phyloP scores from a whole-genome alignment of 1,284 basidiomycete species.

The Volvariella surrecta region DNA sequence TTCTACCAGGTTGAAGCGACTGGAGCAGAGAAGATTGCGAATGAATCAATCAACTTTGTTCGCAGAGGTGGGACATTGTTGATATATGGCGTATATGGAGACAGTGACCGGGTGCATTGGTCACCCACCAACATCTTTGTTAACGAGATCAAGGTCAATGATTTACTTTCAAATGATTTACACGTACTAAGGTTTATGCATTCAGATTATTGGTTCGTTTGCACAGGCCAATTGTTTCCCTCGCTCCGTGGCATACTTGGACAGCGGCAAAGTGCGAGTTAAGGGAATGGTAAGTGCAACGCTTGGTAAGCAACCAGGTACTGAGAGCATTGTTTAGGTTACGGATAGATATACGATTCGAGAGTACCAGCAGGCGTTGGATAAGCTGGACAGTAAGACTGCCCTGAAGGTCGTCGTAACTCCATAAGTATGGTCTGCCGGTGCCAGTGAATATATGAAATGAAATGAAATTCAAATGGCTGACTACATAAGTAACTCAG shows the following conservation, averaged over 20 bases:
- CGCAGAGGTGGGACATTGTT: conserved; percentile 69
- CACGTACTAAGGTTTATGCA: background rate
- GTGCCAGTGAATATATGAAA: too few species aligned
- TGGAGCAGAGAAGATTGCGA: conserved; percentile 73
- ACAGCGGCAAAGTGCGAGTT: conserved; percentile 74
- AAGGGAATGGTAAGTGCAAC: conserved; percentile 64
- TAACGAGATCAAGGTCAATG: conserved; percentile 70
- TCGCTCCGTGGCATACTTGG: conserved; percentile 80
- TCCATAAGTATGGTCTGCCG: conserved; percentile 16
- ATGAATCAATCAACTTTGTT: conserved; percentile 79
- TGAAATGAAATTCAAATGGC: too few species aligned
- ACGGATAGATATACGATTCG: conserved; percentile 70
- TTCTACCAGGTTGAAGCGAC: conserved; percentile 63
- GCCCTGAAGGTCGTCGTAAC: conserved; percentile 65
- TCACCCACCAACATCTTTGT: conserved; percentile 48
- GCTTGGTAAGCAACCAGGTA: background rate
- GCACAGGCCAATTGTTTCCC: conserved; percentile 84
- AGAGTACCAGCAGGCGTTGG: conserved; percentile 74
- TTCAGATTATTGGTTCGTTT: conserved; percentile 80
- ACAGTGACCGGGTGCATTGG: conserved; percentile 75
- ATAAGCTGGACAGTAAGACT: conserved; percentile 72
- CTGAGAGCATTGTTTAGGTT: conserved; percentile 27
- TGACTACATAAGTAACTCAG: too few species aligned
- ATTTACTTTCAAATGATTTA: conserved; percentile 5
- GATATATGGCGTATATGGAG: conserved; percentile 70